These are phyloP conservation scores for Trametes elegans DNA, from an alignment of 768 basidiomycete genomes.

Conservation along the genomic window DNA sequence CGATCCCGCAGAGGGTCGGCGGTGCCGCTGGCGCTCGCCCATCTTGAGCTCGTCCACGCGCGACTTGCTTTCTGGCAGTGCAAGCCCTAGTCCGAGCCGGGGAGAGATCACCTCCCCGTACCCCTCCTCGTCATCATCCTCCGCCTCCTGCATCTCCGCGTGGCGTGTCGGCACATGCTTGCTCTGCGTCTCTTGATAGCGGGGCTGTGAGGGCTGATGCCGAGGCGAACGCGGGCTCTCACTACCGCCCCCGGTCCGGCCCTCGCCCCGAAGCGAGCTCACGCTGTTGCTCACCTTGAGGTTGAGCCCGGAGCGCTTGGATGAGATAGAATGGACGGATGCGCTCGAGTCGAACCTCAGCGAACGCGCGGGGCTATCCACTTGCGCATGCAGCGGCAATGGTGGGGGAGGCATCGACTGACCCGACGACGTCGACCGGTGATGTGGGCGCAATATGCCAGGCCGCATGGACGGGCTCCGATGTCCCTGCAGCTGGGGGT, in stretches of 20 bases:
- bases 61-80: conserved; percentile 9
- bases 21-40: background rate
- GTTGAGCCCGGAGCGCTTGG: conserved; percentile 7
- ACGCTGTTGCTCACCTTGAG: conserved; percentile 19
- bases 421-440: conserved; percentile 36
- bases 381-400: background rate
- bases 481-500: conserved; percentile 1
- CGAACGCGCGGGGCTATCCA: conserved; percentile 15
- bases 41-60: conserved; percentile 20
- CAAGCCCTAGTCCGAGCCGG: conserved; percentile 17
- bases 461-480: conserved; percentile 35
- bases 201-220: background rate
- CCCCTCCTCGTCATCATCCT: conserved; percentile 33
- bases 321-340: conserved; percentile 13
- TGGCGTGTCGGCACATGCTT: background rate
- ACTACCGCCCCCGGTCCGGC: background rate
- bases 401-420: conserved; percentile 22
- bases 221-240: conserved; percentile 17
- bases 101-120: conserved; percentile 29
- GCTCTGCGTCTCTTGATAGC: background rate
- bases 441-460: conserved; percentile 40
- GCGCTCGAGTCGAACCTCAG: conserved; percentile 33
- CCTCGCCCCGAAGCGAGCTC: conserved; percentile 19
- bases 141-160: conserved; percentile 1
- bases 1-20: conserved; percentile 1